Evolutionary conservation across 2,329 filamentous ascomycete genomes (phyloP), one percentile per base, ranked within the genome.

Genomic region (Sordariomycetes sp.): DNA sequence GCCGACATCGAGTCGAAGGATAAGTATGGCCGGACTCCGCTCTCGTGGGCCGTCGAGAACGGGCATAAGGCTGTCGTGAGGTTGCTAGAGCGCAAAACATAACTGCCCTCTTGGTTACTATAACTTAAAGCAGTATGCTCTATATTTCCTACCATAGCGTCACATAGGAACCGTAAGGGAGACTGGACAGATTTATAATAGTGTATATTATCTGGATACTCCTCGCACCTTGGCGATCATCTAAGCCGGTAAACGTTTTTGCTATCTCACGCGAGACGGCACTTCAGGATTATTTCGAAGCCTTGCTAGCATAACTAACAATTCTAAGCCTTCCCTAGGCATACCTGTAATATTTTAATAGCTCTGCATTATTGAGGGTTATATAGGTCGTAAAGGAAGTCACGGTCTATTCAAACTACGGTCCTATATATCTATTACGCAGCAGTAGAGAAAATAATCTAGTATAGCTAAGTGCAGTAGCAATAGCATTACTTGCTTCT

Each of bases 1-100:
- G 63, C 63, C 20, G 54, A 57, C 35, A 20, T 57, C 48, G 54
- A 57, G 22, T 46, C 54, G 16, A 34, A n/a, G 28, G 54, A 57
- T 14, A 22, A n/a, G 5, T 6, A 18, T 22, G 3, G 10, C 24
- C 10, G 20, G 50, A 32, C 57, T 24, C n/a, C 16, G 22, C n/a
- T 46, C 46, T 25, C 40, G 22, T 35, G 1, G 8, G 59, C 58
- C 11, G 57, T 53, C 14, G 14, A 0, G 6, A 57, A 43, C 4
- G 60, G 60, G 10, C 25, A 60, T n/a, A 40, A 35, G 16, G 55
- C 35, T 22, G 48, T 60, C 35, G 55, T 54, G 6, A 54, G 54
- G 34, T 6, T 35, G 34, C 34, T 35, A n/a, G n/a, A n/a, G n/a
- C n/a, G 28, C 28, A 32, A 4, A 32, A 32, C 28, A 32, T 8